Evolutionary conservation across 768 basidiomycete species (phyloP), one percentile per base, ranked within the genome.

Genomic region (Goffeauzyma gilvescens): DNA sequence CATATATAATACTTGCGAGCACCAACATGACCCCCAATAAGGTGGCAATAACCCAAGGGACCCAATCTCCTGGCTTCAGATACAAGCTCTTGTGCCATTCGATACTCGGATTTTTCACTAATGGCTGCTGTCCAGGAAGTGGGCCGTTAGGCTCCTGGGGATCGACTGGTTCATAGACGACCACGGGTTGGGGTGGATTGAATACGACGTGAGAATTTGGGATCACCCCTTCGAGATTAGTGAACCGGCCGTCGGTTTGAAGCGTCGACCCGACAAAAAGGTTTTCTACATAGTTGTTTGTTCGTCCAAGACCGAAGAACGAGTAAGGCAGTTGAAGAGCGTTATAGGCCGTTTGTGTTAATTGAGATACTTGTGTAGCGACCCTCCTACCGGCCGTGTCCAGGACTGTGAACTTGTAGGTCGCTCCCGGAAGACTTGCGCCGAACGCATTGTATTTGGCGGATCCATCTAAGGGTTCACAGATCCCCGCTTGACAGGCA

Each of bases 201-300:
- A 98, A 87, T n/a, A 96, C 79, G 12, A 98, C 75, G 50, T 86
- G 85, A 3, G 87, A 93, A 60, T 98, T 96, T 0, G 93, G 93
- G 33, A 98, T 87, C 25, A 98, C 79, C 21, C 89, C 89, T 58
- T 96, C 93, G 72, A 96, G 79, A 58, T 80, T 78, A 60, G 90
- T 86, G 51, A 71, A 84, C 57, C 90, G 84, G 25, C 76, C 58
- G 26, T 68, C 59, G 0, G 69, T 61, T 46, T 83, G 77, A 23
- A 81, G 71, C 5, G 87, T 90, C 4, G 85, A 79, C 13, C 93
- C 93, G 15, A 96, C 82, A 59, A 93, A 93, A 2, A 98, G 72
- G 62, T 95, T 95, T 70, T 65, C 93, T 55, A 98, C 87, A 65
- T 98, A 98, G 62, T 98, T 98, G 65, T 98, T 98, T 13, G 89